These are phyloP conservation scores for Pythium monospermum DNA, from an alignment of 352 stramenopile species.

Conservation along the genomic window DNA sequence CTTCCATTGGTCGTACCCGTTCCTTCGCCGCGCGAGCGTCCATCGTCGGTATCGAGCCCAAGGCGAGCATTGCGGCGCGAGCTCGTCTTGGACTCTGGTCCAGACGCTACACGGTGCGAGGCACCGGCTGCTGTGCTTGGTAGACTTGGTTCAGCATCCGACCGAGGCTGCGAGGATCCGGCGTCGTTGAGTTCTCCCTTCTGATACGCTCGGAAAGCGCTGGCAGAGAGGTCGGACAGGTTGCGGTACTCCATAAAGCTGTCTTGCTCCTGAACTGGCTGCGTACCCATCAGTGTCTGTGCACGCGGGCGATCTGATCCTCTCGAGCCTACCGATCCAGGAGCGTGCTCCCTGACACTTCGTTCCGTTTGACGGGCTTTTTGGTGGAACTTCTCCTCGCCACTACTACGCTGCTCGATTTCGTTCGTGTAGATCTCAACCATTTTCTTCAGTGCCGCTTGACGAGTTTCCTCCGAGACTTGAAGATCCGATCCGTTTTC, in stretches of 20 bases:
- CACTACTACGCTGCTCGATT: slow-evolving; percentile 34
- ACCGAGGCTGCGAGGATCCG: slow-evolving; percentile 15
- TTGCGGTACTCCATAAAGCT: slow-evolving; percentile 38
- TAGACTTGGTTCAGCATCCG: slow-evolving; percentile 16
- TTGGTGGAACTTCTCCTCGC: slow-evolving; percentile 18
- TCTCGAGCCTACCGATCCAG: not conserved
- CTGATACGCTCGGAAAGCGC: slow-evolving; percentile 58
- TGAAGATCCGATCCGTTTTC: slow-evolving; percentile 40
- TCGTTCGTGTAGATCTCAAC: slow-evolving; percentile 72
- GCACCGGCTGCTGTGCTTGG: slow-evolving; percentile 11
- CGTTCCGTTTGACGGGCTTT: slow-evolving; percentile 1
- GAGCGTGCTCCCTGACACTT: slow-evolving; percentile 11
- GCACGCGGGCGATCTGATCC: slow-evolving; percentile 8
- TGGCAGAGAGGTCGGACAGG: slow-evolving; percentile 58
- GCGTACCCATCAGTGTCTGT: slow-evolving; percentile 13
- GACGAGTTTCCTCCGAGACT: slow-evolving; percentile 51
- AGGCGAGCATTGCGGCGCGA: slow-evolving; percentile 15
- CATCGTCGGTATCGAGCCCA: slow-evolving; percentile 2
- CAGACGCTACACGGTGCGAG: slow-evolving; percentile 15
- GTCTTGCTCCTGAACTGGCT: slow-evolving; percentile 8
- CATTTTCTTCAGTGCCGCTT: slow-evolving; percentile 64
- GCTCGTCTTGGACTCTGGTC: slow-evolving; percentile 10
- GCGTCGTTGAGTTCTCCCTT: slow-evolving; percentile 26
- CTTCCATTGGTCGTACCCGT: slow-evolving; percentile 22
- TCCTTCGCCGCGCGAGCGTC: not conserved